phyloP scores from a whole-genome alignment of 2,329 filamentous ascomycete species.

The Claviceps spartinae region DNA sequence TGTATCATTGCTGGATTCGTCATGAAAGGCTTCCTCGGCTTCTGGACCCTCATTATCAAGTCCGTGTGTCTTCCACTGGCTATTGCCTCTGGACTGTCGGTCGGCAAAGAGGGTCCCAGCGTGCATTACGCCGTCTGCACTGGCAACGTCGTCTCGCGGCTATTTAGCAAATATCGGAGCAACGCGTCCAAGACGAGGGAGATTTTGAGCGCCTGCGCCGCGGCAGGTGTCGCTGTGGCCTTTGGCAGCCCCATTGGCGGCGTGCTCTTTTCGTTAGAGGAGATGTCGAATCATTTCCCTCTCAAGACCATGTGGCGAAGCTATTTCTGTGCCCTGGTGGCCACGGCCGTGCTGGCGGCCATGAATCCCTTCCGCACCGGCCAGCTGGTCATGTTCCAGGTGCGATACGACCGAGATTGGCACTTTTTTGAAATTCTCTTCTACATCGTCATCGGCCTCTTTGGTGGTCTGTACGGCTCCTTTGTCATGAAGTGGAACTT shows the following conservation, averaged over 20 bases:
- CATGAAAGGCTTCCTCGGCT: conserved; percentile 94
- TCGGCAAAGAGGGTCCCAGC: conserved; percentile 94
- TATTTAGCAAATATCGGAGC: conserved; percentile 83
- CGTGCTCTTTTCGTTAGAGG: conserved; percentile 90
- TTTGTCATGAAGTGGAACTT: conserved; percentile 98
- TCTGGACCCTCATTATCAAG: conserved; percentile 87
- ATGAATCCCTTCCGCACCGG: conserved; percentile 98
- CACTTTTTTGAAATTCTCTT: conserved; percentile 95
- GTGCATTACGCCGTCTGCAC: conserved; percentile 99
- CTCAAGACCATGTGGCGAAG: conserved; percentile 96
- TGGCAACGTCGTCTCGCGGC: conserved; percentile 84
- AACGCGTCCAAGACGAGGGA: conserved; percentile 93
- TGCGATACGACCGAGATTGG: conserved; percentile 90
- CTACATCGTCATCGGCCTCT: conserved; percentile 80
- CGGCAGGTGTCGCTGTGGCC: conserved; percentile 87
- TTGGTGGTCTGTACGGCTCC: conserved; percentile 88
- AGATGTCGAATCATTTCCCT: conserved; percentile 94
- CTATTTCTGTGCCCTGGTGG: conserved; percentile 94
- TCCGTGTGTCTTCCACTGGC: conserved; percentile 80
- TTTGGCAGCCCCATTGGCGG: conserved; percentile 97
- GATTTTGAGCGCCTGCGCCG: conserved; percentile 86
- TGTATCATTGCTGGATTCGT: conserved; percentile 98
- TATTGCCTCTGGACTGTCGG: conserved; percentile 85
- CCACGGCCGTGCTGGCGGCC: conserved; percentile 78
- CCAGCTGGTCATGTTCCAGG: conserved; percentile 98